Conservation (phyloP, 805 yeast genomes). For the Barnettozyma sucrosica region DNA sequence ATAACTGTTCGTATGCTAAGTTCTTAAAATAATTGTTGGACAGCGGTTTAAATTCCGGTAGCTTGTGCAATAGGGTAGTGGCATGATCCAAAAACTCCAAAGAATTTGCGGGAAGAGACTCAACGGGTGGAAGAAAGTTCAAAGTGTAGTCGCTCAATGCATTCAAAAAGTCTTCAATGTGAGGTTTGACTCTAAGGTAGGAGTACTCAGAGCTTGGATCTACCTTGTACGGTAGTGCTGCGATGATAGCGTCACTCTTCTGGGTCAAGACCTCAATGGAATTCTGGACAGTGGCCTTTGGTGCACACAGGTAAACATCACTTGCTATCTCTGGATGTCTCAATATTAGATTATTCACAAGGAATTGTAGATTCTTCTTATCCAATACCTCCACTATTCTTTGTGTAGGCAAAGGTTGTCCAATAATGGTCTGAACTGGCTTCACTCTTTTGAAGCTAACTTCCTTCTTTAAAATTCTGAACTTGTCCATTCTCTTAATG, state of each 20-base stretch:
- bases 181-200: constrained; percentile 63
- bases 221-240: constrained; percentile 68
- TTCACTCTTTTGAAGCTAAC: constrained; percentile 25
- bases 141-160: constrained; percentile 71
- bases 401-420: constrained; percentile 55
- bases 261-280: constrained; percentile 44
- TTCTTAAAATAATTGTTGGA: constrained; percentile 36
- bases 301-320: constrained; percentile 46
- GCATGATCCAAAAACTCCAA: constrained; percentile 60
- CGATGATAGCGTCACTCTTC: constrained; percentile 35
- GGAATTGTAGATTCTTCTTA: constrained; percentile 43
- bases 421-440: constrained; percentile 31
- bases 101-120: constrained; percentile 43
- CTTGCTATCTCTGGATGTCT: constrained; percentile 56
- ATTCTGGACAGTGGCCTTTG: constrained; percentile 49
- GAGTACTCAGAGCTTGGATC: constrained; percentile 71
- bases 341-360: constrained; percentile 48
- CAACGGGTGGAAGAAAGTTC: constrained; percentile 68
- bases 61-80: constrained; percentile 49
- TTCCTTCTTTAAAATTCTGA: constrained; percentile 10
- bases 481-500: constrained; percentile 11
- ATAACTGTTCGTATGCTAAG: constrained; percentile 56
- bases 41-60: constrained; percentile 58
- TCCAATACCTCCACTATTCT: constrained; percentile 68
- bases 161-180: constrained; percentile 60